A percentile compares a stretch with the other conserved stretches of the same genome.
Conservation (phyloP, 768 basidiomycete species). For the Leccinum variicolor region DNA sequence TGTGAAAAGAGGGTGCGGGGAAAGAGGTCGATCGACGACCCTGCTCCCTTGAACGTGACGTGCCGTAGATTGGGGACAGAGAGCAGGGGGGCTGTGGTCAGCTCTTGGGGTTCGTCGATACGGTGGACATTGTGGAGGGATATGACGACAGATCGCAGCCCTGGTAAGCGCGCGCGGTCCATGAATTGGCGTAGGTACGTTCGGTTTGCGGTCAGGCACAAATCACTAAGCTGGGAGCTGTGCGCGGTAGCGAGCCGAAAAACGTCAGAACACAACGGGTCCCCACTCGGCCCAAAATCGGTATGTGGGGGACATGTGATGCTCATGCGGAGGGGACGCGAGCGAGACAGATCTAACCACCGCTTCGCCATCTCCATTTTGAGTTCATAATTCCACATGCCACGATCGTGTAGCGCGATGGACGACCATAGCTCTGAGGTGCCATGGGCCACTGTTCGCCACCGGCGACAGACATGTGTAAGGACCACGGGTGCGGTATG, state of each 20-base stretch:
- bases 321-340: constrained; percentile 24
- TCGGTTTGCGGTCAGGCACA: constrained; percentile 16
- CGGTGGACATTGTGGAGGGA: constrained; percentile 12
- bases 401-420: constrained; percentile 26
- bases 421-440: constrained; percentile 34
- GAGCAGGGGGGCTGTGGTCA: not conserved
- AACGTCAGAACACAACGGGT: constrained; percentile 11
- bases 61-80: constrained; percentile 16
- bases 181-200: constrained; percentile 23
- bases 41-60: constrained; percentile 15
- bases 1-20: constrained; percentile 15
- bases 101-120: constrained; percentile 1
- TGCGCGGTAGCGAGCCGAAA: constrained; percentile 23
- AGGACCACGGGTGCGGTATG: constrained; percentile 31
- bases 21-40: constrained; percentile 10
- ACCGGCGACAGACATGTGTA: constrained; percentile 32
- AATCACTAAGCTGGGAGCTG: constrained; percentile 13
- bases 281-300: constrained; percentile 11
- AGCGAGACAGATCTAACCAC: constrained; percentile 21
- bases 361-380: constrained; percentile 23
- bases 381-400: constrained; percentile 27
- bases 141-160: constrained; percentile 15
- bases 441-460: constrained; percentile 26
- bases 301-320: constrained; percentile 16
- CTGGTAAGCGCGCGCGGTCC: constrained; percentile 3